Base-by-base conservation (phyloP, 768 basidiomycete species). In the Trametes maxima region DNA sequence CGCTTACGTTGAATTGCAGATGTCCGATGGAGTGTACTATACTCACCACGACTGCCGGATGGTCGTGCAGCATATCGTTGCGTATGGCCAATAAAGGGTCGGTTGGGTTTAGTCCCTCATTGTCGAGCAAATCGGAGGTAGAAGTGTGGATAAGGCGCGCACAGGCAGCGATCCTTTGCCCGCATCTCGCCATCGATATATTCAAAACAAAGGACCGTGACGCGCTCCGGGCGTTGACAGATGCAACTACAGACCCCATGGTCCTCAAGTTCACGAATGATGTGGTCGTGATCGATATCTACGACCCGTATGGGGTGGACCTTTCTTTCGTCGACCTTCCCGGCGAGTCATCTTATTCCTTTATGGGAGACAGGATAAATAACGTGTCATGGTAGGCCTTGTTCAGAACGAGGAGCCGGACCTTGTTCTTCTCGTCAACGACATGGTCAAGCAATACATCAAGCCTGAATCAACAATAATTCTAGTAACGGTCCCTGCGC, bases 401-500 rank as follows among this genome's bases (percentile, higher is more conserved):
- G 86, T 90, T 17, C 83, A 87, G 53, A 85, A 86, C 42, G 78
- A 78, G 33, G 49, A 50, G 16, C n/a, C 25, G 0, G 72, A 75
- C 0, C 69, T 79, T 0, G 76, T 83, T 19, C 70, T 76, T 0
- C 70, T 86, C 7, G 80, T 90, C 21, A 72, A 73, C 33, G 56
- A 76, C 21, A 72, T 90, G 5, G 84, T 82, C 0, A 77, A 76
- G 36, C 66, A 69, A 2, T 77, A 84, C 51, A 85, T 88, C 62
- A 52, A 44, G 6, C 72, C 72, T n/a, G 61, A 73, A 8, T 86
- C 87, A 49, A 83, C 84, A 0, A 68, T 91, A 12, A 85, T 90
- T 54, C 77, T 91, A 1, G 80, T 89, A 0, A 82, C 86, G 0
- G 82, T 89, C 54, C 86, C 89, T 0, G 85, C 87, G 79, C 82